Evolutionary conservation across 768 basidiomycete species (phyloP), one percentile per base, ranked within the genome.

Genomic region (Suillus sp.): DNA sequence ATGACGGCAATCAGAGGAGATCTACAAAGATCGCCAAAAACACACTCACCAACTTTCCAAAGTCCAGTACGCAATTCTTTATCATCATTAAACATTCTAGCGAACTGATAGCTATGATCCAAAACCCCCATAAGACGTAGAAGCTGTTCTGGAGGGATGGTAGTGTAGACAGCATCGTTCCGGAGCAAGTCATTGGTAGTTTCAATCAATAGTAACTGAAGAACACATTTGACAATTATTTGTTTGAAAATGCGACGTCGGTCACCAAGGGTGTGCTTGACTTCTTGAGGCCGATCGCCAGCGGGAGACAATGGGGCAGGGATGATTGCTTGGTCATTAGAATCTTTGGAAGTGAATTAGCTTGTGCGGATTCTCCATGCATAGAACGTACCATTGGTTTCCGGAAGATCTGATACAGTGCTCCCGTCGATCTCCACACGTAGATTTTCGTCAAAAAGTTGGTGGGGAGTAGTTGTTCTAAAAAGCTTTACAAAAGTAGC

Each of bases 181-280:
- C 95, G 92, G 37, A 99, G 83, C 27, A 99, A 81, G 68, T 99
- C 97, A 71, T 95, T 95, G 3, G 96, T 96, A 8, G 93, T 99
- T 78, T 99, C 97, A 66, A 99, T 99, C 42, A 99, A 84, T 60
- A 99, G 82, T 25, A 99, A 79, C 70, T 99, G 97, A 35, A 99
- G 84, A 25, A 99, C 97, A 75, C 97, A 99, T 90, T 99, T 99
- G 67, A 98, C 95, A 65, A 99, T 99, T 77, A 99, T 99, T 75
- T 99, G 97, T 73, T 95, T 92, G 87, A 99, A 99, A 61, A 93
- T 86, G 48, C 89, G 85, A 51, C 93, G 87, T 60, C 95, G 89
- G 67, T 91, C 91, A 59, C 78, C 80, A 50, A 87, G 76, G 7
- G 88, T 85, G n/a, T 84, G 78, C 65, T 83, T 82, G 11, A 78